Evolutionary conservation across 2,329 filamentous ascomycete species (phyloP), one percentile per base, ranked within the genome.

Genomic region (Fusarium temperatum): DNA sequence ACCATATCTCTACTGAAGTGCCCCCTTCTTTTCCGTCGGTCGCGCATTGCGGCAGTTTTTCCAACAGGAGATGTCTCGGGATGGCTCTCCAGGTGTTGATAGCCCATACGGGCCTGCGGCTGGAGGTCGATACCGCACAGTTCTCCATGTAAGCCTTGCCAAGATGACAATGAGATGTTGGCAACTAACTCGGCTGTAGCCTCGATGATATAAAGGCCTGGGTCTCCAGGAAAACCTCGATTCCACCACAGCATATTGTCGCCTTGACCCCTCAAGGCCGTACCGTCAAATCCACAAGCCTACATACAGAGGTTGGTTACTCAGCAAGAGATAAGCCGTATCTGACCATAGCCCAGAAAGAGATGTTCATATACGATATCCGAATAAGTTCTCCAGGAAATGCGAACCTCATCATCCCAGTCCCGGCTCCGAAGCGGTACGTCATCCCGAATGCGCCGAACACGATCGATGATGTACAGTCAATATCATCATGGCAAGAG

Each of bases 11-110:
- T 58, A 47, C 48, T 62, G 68, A 42, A 65, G 60, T 66, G 39
- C 41, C 55, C 57, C 47, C 59, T 58, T 66, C 57, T 69, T 36
- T 55, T 63, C 50, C 51, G 66, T 58, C 72, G 66, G 77, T 75
- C 73, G 72, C 77, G 61, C 71, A 74, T 75, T 73, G 75, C 79
- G 74, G 78, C 75, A 75, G 75, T 63, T 56, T 72, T 75, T 76
- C 77, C 66, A 68, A 78, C 77, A 79, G 82, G 84, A 84, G 80
- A 88, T 88, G 87, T 85, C 85, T 86, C 85, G 89, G 87, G 84
- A 97, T 97, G 94, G 93, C 94, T 86, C 90, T 96, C 82, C 91
- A 94, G 86, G 92, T 98, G 84, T 94, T 94, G 87, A 92, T 98
- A 82, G 95, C 94, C 88, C 95, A 97, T 86, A 95, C 93, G 84